Evolutionary conservation across 768 basidiomycete genomes (phyloP).

Genomic region (Tulasnella sp.): DNA sequence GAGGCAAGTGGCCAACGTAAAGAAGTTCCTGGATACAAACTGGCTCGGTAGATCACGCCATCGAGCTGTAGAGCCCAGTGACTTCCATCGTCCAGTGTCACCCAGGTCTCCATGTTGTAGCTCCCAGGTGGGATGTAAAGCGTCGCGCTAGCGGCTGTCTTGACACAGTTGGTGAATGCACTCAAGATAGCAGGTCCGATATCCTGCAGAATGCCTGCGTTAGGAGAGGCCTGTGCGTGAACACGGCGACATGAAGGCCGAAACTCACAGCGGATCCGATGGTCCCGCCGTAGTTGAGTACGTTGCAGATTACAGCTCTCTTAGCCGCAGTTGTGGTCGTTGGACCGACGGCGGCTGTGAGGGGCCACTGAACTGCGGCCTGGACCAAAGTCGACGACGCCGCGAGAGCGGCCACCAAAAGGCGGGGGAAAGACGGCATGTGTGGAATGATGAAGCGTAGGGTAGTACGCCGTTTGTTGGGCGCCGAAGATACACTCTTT

Average conservation of each 20-base stretch:
- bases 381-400: neutral
- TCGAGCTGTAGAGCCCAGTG: conserved; percentile 28
- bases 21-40: conserved; percentile 7
- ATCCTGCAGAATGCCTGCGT: conserved; percentile 15
- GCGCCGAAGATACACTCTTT: too few species aligned
- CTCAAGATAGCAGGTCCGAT: conserved; percentile 26
- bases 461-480: too few species aligned
- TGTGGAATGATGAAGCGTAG: too few species aligned
- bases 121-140: conserved; percentile 25
- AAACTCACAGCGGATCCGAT: conserved; percentile 23
- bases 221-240: too few species aligned
- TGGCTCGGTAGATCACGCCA: conserved; percentile 26
- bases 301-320: conserved; percentile 23
- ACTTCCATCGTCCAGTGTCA: conserved; percentile 23
- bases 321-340: conserved; percentile 3
- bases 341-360: neutral
- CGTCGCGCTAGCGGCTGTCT: conserved; percentile 20
- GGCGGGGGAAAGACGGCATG: neutral
- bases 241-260: too few species aligned
- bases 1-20: too few species aligned
- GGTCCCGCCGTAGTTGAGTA: conserved; percentile 26
- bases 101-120: conserved; percentile 28
- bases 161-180: conserved; percentile 27
- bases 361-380: neutral
- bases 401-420: neutral